Conservation (phyloP, 805 yeast genomes). For the Kodamaea nitidulidarum region DNA sequence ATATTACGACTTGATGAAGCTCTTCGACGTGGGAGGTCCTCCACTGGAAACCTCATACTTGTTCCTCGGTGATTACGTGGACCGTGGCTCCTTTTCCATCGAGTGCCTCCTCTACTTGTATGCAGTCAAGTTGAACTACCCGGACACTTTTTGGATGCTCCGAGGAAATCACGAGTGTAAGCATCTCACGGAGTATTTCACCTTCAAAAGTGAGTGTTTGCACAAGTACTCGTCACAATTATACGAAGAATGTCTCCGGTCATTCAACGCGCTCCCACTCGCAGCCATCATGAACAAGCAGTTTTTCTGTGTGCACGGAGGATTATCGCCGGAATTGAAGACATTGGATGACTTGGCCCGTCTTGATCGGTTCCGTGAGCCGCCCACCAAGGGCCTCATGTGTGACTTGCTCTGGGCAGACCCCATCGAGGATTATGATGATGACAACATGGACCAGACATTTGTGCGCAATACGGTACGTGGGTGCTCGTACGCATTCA, state of each 20-base stretch:
- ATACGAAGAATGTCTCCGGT: constrained; percentile 68
- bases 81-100: constrained; percentile 85
- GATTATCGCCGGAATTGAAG: constrained; percentile 80
- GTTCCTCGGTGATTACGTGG: constrained; percentile 92
- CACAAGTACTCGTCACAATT: constrained; percentile 68
- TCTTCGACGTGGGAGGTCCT: constrained; percentile 91
- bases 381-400: constrained; percentile 90
- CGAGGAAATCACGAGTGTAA: constrained; percentile 95
- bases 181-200: constrained; percentile 90
- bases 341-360: constrained; percentile 63
- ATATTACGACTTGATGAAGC: constrained; percentile 80
- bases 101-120: constrained; percentile 77
- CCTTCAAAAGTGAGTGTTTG: constrained; percentile 85
- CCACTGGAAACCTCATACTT: constrained; percentile 73
- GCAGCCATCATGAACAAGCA: constrained; percentile 93
- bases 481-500: constrained; percentile 89
- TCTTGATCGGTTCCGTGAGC: constrained; percentile 81
- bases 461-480: constrained; percentile 70
- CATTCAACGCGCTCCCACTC: constrained; percentile 84
- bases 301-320: constrained; percentile 95
- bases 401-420: constrained; percentile 97
- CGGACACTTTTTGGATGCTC: constrained; percentile 70
- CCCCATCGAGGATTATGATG: constrained; percentile 86
- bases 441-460: constrained; percentile 37
- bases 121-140: constrained; percentile 73